Conservation (phyloP, 2,329 filamentous ascomycete genomes). For the Chaetomium sp. region DNA sequence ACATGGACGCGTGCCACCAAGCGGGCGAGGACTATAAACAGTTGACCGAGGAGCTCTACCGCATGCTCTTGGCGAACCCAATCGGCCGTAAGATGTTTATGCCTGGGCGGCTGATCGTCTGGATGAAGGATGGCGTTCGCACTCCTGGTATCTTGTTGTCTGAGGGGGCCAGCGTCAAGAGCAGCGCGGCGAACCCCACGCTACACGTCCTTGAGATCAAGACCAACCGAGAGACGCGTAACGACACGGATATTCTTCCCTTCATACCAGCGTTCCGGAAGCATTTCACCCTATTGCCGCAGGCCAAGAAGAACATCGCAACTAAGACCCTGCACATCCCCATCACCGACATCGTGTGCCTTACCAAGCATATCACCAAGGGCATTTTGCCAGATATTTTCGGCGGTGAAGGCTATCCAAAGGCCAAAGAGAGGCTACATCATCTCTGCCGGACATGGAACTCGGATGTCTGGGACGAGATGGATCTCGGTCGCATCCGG, state of each 20-base stretch:
- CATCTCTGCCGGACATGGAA: conserved; percentile 69
- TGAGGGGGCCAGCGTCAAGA: conserved; percentile 63
- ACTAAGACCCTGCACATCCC: conserved; percentile 64
- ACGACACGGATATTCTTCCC: conserved; percentile 79
- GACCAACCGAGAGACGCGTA: conserved; percentile 59
- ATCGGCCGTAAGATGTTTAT: conserved; percentile 74
- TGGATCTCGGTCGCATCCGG: conserved; percentile 74
- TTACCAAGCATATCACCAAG: conserved; percentile 63
- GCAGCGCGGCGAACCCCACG: conserved; percentile 51
- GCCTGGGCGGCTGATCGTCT: conserved; percentile 71
- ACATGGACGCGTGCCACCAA: conserved; percentile 74
- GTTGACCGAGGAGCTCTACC: conserved; percentile 74
- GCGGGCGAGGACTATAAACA: conserved; percentile 73
- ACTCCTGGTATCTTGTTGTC: conserved; percentile 74
- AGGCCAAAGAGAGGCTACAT: conserved; percentile 62
- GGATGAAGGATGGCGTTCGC: conserved; percentile 75
- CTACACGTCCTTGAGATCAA: conserved; percentile 75
- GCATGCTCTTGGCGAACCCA: conserved; percentile 69
- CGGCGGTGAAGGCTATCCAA: conserved; percentile 40
- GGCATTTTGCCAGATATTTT: conserved; percentile 56
- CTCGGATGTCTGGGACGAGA: conserved; percentile 71
- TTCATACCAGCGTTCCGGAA: conserved; percentile 67
- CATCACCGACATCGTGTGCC: conserved; percentile 72
- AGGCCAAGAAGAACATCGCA: conserved; percentile 58
- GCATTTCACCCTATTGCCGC: conserved; percentile 61